These are phyloP conservation scores for Anastatica hierochuntica DNA, from an alignment of 345 rosid species.

Conservation along the genomic window DNA sequence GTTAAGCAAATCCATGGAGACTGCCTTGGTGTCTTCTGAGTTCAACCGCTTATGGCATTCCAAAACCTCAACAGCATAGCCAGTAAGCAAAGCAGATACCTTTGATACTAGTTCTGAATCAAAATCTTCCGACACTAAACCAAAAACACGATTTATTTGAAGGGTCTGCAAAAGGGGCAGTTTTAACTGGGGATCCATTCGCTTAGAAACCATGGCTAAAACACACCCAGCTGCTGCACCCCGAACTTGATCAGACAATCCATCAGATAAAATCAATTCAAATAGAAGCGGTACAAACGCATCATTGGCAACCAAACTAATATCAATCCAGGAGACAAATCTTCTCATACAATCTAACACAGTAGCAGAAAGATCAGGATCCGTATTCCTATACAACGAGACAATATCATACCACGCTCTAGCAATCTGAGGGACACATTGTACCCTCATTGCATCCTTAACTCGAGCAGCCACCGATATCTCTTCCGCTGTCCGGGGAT, in stretches of 20 bases:
- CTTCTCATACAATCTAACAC: constrained; percentile 78
- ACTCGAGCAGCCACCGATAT: constrained; percentile 54
- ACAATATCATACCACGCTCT: constrained; percentile 80
- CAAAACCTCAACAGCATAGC: constrained; percentile 73
- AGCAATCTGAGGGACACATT: constrained; percentile 83
- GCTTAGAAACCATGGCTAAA: constrained; percentile 72
- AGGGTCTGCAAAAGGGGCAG: constrained; percentile 62
- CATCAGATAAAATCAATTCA: constrained; percentile 60
- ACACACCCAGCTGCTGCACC: constrained; percentile 85
- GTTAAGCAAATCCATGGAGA: constrained; percentile 56
- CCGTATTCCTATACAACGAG: constrained; percentile 45
- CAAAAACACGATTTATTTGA: constrained; percentile 54
- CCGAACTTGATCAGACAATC: constrained; percentile 53
- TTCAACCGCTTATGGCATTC: constrained; percentile 70
- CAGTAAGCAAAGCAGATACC: constrained; percentile 61
- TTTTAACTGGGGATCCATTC: constrained; percentile 77
- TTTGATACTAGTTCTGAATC: constrained; percentile 59
- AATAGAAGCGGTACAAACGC: constrained; percentile 63
- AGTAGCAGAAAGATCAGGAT: constrained; percentile 53
- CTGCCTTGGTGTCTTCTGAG: constrained; percentile 47
- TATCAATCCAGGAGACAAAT: constrained; percentile 91
- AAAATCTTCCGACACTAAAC: constrained; percentile 45
- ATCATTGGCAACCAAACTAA: constrained; percentile 68
- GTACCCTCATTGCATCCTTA: constrained; percentile 96
- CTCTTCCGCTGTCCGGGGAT: constrained; percentile 58